Evolutionary conservation across 1,284 basidiomycete genomes (phyloP).

Genomic region (Entoloma clypeatum): DNA sequence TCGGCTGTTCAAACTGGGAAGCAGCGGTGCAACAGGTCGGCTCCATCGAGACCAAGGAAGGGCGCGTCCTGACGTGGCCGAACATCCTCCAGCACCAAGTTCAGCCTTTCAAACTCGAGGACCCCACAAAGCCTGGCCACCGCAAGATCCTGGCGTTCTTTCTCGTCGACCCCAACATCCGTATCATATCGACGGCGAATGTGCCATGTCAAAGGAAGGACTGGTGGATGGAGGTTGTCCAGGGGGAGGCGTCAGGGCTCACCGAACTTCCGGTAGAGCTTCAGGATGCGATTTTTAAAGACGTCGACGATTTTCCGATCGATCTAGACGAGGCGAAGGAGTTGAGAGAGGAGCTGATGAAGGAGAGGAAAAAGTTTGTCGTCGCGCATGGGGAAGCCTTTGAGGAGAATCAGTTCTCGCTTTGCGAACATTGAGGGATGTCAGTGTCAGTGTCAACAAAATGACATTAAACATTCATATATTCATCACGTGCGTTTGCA

Average conservation of each 20-base stretch:
- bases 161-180: constrained; percentile 43
- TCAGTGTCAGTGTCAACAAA: too few species aligned
- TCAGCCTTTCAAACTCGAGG: constrained; percentile 12
- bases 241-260: background rate
- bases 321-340: constrained; percentile 27
- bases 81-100: constrained; percentile 14
- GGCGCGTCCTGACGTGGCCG: constrained; percentile 11
- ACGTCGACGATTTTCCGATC: constrained; percentile 27
- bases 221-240: constrained; percentile 18
- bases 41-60: constrained; percentile 9
- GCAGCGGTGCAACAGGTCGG: constrained; percentile 12
- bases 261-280: constrained; percentile 21
- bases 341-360: constrained; percentile 30
- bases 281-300: constrained; percentile 23
- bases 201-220: constrained; percentile 40
- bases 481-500: too few species aligned
- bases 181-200: constrained; percentile 37
- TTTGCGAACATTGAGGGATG: too few species aligned
- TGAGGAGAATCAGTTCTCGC: constrained; percentile 18
- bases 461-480: too few species aligned
- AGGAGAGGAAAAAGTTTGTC: constrained; percentile 27
- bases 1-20: constrained; percentile 21
- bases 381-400: constrained; percentile 17
- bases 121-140: constrained; percentile 36
- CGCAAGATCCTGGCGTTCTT: constrained; percentile 47